Conservation (phyloP, 2,329 filamentous ascomycete species). For the Aspergillus chevalieri region DNA sequence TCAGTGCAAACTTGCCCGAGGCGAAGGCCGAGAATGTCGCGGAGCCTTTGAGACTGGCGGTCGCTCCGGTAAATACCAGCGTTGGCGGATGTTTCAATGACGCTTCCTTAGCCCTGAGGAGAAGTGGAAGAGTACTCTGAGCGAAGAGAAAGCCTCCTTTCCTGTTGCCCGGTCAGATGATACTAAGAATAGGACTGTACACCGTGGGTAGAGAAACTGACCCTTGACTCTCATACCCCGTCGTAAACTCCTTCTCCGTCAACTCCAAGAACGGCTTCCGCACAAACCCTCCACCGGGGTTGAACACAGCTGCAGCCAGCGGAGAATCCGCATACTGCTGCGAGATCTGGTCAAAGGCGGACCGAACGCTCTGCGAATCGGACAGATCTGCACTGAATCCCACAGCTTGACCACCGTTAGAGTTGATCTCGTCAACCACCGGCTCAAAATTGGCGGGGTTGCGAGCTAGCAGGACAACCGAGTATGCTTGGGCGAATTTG, state of each 20-base stretch:
- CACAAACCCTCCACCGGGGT: conserved; percentile 52
- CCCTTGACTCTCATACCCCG: conserved; percentile 47
- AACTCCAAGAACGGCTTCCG: conserved; percentile 58
- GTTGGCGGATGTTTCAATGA: conserved; percentile 59
- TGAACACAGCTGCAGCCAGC: conserved; percentile 54
- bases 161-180: conserved; percentile 13
- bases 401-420: conserved; percentile 52
- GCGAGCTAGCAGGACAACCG: conserved; percentile 54
- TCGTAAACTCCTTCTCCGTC: conserved; percentile 52
- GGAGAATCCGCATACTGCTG: conserved; percentile 44
- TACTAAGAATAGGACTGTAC: not conserved
- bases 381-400: conserved; percentile 57
- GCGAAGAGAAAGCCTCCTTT: conserved; percentile 70
- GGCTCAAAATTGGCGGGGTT: conserved; percentile 52
- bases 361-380: conserved; percentile 46
- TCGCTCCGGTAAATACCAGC: conserved; percentile 81
- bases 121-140: conserved; percentile 62
- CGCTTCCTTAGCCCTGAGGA: conserved; percentile 54
- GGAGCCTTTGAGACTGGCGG: conserved; percentile 68
- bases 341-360: conserved; percentile 50
- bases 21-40: conserved; percentile 67
- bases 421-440: conserved; percentile 55
- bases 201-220: conserved; percentile 21
- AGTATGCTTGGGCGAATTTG: conserved; percentile 53
- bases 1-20: conserved; percentile 70